Base-by-base conservation (phyloP, 192 early-diverging fungal genomes). In the Pilobolus umbonatus region DNA sequence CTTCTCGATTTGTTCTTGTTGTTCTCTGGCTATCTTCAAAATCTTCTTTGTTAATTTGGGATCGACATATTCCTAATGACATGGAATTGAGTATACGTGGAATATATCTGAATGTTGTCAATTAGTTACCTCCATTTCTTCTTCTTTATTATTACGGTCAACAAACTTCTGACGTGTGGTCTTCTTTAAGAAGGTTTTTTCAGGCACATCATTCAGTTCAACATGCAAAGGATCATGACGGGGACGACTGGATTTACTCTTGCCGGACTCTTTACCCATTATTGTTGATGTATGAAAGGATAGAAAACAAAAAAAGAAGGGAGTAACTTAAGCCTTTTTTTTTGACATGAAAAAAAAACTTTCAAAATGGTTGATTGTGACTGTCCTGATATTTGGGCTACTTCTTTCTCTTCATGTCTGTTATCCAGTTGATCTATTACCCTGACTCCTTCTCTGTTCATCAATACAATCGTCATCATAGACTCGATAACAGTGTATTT, bases 151-250 rank as follows among this genome's bases (percentile, higher is more conserved):
- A 40, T 83, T 83, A 55, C 80, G 82, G 57, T 77, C 76, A 7
- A 73, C 63, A 62, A 80, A 72, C 57, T 84, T 85, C 71, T 77
- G 57, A 51, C 80, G 65, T 58, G 80, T 75, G 51, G 72, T 68
- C 57, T 78, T 76, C 8, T 62, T 66, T 5, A 66, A 24, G 38
- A 69, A 67, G 60, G 73, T 71, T 26, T 84, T 82, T 30, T 83
- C 70, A 21, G 76, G 74, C 32, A 76, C 72, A 48, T 86, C 86
- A 49, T 75, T 80, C 31, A 93, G 46, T 68, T 93, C 88, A 15
- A 90, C 82, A 66, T 90, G 85, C 22, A 95, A 80, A 57, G 93
- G 93, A 65, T 95, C 91, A 69, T 92, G 93, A 15, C 93, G 86
- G 17, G 70, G 50, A 53, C 62, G 70, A 11, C 53, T 40, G 30